A percentile compares a stretch with the other conserved stretches of the same genome.
phyloP scores from a whole-genome alignment of 306 rosid genomes.

The Fragaria vesca region DNA sequence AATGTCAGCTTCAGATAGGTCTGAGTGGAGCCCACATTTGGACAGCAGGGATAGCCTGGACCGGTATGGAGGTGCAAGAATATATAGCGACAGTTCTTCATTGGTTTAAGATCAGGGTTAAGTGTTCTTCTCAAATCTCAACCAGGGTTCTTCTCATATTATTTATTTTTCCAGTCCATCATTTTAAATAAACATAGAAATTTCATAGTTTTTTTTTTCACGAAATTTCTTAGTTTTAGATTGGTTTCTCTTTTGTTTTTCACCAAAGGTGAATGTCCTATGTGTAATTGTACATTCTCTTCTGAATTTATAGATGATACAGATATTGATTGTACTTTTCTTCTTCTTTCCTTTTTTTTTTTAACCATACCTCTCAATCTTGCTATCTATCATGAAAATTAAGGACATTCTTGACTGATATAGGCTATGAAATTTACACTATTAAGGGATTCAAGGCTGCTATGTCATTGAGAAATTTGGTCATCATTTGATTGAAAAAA shows the following conservation, averaged over 20 bases:
- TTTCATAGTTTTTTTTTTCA: background rate
- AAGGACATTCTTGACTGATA: too few relatives aligned
- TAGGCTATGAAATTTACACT: background rate
- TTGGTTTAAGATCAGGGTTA: background rate
- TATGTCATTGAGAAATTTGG: background rate
- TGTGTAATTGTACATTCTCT: background rate
- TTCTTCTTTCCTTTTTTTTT: too few relatives aligned
- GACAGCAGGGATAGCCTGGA: constrained; percentile 13
- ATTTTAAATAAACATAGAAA: background rate
- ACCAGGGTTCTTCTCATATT: background rate
- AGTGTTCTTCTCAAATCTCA: background rate
- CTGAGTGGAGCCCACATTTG: constrained; percentile 6
- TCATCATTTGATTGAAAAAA: too few relatives aligned
- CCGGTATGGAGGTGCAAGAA: background rate
- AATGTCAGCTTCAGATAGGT: background rate
- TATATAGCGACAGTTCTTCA: constrained; percentile 6
- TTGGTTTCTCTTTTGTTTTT: background rate
- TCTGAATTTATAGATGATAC: background rate
- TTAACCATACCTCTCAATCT: background rate
- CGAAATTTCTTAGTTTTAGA: background rate
- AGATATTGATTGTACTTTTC: background rate
- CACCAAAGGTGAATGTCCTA: constrained; percentile 6
- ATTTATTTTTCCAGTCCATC: background rate
- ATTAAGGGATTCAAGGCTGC: background rate
- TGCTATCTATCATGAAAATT: background rate